Conservation (phyloP, 75 land plant genomes). For the Picea sitchensis region DNA sequence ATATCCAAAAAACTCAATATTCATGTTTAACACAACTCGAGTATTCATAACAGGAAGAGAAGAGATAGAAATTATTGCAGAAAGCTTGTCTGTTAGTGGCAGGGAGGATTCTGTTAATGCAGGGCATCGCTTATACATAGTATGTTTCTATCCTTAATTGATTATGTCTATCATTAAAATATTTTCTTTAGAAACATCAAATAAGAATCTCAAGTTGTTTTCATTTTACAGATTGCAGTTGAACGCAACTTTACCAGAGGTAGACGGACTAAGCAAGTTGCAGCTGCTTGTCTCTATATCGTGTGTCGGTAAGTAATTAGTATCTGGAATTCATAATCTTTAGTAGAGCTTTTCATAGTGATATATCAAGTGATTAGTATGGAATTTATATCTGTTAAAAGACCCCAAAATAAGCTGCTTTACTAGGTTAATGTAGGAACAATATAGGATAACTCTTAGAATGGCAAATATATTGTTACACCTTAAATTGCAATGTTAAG, state of each 20-base stretch:
- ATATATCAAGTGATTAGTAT: no score
- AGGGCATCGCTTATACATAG: conserved; percentile 58
- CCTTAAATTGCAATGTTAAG: neutral
- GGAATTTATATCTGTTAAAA: neutral
- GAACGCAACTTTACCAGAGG: conserved; percentile 84
- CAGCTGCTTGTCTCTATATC: conserved; percentile 88
- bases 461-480: neutral
- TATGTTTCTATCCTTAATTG: conserved; percentile 11
- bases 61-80: conserved; percentile 48
- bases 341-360: no score
- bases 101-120: conserved; percentile 47
- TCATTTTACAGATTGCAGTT: conserved; percentile 68
- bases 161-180: neutral
- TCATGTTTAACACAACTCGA: neutral
- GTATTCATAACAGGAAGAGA: conserved; percentile 40
- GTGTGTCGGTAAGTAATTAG: conserved; percentile 63
- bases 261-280: conserved; percentile 66
- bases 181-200: neutral
- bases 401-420: neutral
- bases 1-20: no score
- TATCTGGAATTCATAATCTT: no score
- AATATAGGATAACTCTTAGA: neutral
- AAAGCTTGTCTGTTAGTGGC: conserved; percentile 35
- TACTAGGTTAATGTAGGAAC: neutral
- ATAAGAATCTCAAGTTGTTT: neutral